Evolutionary conservation across 75 land plant species (phyloP), one percentile per base, ranked within the genome.

Genomic region (Selaginella moellendorffii): DNA sequence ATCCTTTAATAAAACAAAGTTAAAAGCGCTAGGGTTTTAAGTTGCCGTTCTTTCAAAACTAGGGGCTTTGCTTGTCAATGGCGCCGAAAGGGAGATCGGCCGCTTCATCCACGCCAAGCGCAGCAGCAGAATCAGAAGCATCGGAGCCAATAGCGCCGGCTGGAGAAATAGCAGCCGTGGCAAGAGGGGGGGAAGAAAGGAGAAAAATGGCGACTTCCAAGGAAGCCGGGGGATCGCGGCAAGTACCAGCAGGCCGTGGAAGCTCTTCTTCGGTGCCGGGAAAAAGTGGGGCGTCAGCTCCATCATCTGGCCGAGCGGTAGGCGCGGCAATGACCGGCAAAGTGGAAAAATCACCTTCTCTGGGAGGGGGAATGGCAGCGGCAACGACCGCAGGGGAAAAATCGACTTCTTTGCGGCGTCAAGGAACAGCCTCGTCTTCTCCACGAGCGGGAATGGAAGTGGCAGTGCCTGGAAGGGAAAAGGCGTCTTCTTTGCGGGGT

Each of bases 51-150:
- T 36, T 36, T 36, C 46, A 36, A 36, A 36, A 36, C 46, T 36
- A 14, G 46, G 46, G 14, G 46, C 46, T 36, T 36, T 36, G 46
- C 46, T 36, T 36, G 46, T 36, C 46, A 36, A 36, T 36, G 46
- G 46, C 46, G 46, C 46, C 46, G 46, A 36, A 36, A 36, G 46
- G 46, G 46, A 36, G 46, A 36, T 36, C 46, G 46, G 46, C 46
- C 46, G 46, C 46, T 36, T 36, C 46, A 36, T 36, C 46, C 46
- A 36, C 46, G 46, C 46, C 10, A 36, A 36, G 46, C 46, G 46
- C 46, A 14, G 46, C 46, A 36, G 46, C 46, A n/a, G n/a, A n/a
- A n/a, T n/a, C n/a, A n/a, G n/a, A n/a, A 36, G 10, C 46, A 36
- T 36, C 46, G 46, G 46, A 36, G 46, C 46, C 46, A 36, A 36